A percentile compares a stretch with the other conserved stretches of the same genome.
These are phyloP conservation scores for Schizophyllum commune DNA, from an alignment of 1,284 basidiomycete genomes.

Conservation along the genomic window DNA sequence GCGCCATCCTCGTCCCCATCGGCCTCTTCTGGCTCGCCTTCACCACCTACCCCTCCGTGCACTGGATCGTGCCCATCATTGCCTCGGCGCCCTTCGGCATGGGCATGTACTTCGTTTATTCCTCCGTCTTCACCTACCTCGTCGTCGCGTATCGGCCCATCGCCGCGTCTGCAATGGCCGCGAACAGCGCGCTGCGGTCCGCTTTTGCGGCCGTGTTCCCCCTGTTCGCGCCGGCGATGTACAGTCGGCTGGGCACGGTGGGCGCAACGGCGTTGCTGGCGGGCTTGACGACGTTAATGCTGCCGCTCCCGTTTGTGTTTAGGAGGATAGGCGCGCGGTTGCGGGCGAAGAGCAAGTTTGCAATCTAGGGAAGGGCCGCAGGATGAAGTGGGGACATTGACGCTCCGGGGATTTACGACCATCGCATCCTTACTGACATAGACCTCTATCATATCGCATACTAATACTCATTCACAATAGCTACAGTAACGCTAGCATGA, in stretches of 20 bases:
- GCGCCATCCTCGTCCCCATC: constrained; percentile 61
- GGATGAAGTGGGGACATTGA: background rate
- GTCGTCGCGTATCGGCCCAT: constrained; percentile 71
- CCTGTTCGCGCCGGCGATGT: constrained; percentile 59
- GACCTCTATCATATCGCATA: too few relatives aligned
- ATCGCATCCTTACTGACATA: too few relatives aligned
- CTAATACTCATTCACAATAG: too few relatives aligned
- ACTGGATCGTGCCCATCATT: constrained; percentile 68
- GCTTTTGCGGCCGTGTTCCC: constrained; percentile 69
- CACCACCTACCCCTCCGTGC: constrained; percentile 58
- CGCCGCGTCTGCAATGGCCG: constrained; percentile 71
- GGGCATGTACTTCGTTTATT: constrained; percentile 56
- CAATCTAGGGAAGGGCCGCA: constrained; percentile 3
- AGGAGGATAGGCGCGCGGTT: constrained; percentile 2
- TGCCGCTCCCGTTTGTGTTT: constrained; percentile 53
- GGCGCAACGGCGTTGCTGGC: constrained; percentile 74
- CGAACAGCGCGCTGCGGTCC: constrained; percentile 61
- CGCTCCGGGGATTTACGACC: too few relatives aligned
- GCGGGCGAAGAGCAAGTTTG: constrained; percentile 3
- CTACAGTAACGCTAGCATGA: too few relatives aligned
- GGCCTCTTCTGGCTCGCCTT: constrained; percentile 69
- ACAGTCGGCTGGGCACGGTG: constrained; percentile 52
- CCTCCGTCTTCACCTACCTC: constrained; percentile 64
- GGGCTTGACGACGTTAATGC: constrained; percentile 59
- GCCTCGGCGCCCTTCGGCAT: constrained; percentile 55